Base-by-base conservation (phyloP, 352 stramenopile species). In the Phytopythium chamaehyphon region DNA sequence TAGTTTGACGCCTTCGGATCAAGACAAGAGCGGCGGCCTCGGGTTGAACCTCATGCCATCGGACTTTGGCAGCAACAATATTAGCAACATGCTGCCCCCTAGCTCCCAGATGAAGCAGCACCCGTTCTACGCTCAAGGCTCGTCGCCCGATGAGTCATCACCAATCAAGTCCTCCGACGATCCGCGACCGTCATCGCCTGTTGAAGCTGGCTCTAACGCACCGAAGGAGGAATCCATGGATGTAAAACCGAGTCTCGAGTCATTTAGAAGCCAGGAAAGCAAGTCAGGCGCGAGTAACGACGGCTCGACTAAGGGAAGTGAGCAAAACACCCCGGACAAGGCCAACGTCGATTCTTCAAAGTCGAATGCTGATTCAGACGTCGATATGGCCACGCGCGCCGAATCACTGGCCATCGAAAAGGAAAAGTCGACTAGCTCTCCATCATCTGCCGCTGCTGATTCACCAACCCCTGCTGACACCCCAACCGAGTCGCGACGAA, bases 1-100 rank as follows among this genome's bases (percentile, higher is more conserved):
- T 40, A 48, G 56, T 1, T 51, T 71, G 31, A 31, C 58, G 2
- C 56, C 51, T 38, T 54, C 71, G n/a, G 66, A 78, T 22, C 62
- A 71, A 12, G 64, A 83, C 48, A 81, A 85, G 53, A 87, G 68
- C 59, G 69, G 74, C 14, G 73, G 83, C 15, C 53, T 90, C 18
- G 80, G 80, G 16, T 52, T 87, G 6, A 88, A 73, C 51, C 50
- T 88, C 12, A 67, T 83, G 35, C 69, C 76, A n/a, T 83, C 74
- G 0, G 77, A 90, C 47, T 87, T 90, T 51, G 61, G 48, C 28
- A 33, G 28, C 28, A 33, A 33, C 45, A 64, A 77, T 2, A 40
- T 49, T 14, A 31, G 28, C 36, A 54, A 51, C 23, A 31, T 28
- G 8, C 57, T 50, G 18, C 57, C 70, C 12, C 59, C 72, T 26